These are phyloP conservation scores for Backusella tuberculispora DNA, from an alignment of 192 early-diverging fungal genomes.

Conservation along the genomic window DNA sequence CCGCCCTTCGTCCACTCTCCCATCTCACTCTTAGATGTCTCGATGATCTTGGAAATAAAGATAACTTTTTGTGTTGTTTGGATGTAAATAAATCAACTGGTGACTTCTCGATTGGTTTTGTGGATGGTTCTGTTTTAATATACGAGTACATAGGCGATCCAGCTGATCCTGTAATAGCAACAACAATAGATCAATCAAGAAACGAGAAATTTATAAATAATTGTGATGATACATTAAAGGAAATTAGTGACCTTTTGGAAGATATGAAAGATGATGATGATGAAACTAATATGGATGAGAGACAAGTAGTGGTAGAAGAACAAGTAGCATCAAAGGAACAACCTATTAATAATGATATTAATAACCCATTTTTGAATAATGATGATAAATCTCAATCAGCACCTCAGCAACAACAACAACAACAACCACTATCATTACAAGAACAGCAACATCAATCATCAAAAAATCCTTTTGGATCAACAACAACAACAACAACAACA, in stretches of 20 bases:
- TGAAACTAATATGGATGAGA: not conserved
- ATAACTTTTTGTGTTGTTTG: slow-evolving; percentile 33
- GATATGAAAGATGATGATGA: slow-evolving; percentile 13
- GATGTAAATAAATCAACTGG: slow-evolving; percentile 40
- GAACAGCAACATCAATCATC: not conserved
- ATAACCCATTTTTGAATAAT: not conserved
- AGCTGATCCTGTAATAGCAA: not conserved
- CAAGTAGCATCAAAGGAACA: not conserved
- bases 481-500: not conserved
- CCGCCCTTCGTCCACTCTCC: slow-evolving; percentile 40
- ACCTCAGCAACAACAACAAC: not conserved
- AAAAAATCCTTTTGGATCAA: not conserved
- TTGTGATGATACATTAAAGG: slow-evolving; percentile 25
- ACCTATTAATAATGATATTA: not conserved
- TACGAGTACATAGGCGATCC: slow-evolving; percentile 21
- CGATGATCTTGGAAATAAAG: slow-evolving; percentile 28
- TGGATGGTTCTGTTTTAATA: slow-evolving; percentile 29
- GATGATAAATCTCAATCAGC: not conserved
- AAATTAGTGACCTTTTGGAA: slow-evolving; percentile 18
- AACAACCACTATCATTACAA: no score
- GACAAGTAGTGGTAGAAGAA: not conserved
- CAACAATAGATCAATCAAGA: not conserved
- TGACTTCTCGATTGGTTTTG: slow-evolving; percentile 41
- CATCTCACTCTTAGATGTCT: slow-evolving; percentile 42
- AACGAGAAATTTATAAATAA: slow-evolving; percentile 15